Percentiles rank a stretch among this genome's conserved stretches.
Conservation (phyloP, 257 asterid genomes). For the Cruciata laevipes region DNA sequence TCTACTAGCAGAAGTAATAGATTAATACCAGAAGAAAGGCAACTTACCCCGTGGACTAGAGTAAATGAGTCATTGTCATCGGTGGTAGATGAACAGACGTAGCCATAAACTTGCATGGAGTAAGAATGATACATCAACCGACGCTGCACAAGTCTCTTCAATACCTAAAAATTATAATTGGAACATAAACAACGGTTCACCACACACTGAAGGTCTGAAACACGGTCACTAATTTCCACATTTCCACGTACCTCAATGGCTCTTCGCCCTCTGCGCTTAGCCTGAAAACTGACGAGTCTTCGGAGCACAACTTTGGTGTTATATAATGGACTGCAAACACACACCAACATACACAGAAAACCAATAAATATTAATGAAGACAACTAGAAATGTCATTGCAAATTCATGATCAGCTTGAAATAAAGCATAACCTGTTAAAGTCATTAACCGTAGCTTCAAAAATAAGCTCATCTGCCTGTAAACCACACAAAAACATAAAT, state of each 20-base stretch:
- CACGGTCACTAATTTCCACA: neutral
- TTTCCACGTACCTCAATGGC: constrained; percentile 70
- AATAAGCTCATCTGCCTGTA: constrained; percentile 74
- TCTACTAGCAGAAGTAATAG: neutral
- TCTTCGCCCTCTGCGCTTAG: constrained; percentile 86
- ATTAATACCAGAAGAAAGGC: neutral
- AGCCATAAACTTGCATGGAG: too few relatives aligned
- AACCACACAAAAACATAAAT: constrained; percentile 19
- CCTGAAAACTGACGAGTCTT: constrained; percentile 48
- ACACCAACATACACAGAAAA: neutral
- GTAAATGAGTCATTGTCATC: constrained; percentile 55
- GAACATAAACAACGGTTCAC: constrained; percentile 6
- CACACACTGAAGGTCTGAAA: neutral
- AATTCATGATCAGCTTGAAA: constrained; percentile 4
- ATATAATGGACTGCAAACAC: constrained; percentile 55
- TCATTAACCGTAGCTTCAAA: constrained; percentile 82
- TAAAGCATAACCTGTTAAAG: constrained; percentile 49
- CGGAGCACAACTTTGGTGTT: constrained; percentile 79
- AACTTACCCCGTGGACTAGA: constrained; percentile 86
- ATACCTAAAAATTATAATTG: neutral
- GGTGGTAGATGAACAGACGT: constrained; percentile 60
- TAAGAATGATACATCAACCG: neutral
- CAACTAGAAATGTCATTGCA: neutral
- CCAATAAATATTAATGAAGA: neutral
- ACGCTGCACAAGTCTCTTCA: neutral